Evolutionary conservation across 441 rosid genomes (phyloP).

Genomic region (Gossypium lobatum): DNA sequence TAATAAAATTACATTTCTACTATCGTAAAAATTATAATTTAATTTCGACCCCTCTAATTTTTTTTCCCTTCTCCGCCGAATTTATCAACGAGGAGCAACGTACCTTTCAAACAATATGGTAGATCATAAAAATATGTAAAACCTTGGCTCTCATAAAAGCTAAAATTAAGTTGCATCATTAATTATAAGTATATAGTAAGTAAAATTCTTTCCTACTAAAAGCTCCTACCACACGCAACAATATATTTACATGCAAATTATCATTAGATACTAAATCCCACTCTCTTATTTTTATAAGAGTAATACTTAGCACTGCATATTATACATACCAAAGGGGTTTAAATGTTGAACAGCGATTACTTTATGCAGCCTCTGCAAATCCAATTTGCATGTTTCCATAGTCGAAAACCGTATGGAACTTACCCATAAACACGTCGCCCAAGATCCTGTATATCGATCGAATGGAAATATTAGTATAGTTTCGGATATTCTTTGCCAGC

Average conservation of each 20-base stretch:
- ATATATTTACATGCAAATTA: conserved; percentile 22
- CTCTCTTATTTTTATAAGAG: background rate
- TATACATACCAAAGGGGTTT: background rate
- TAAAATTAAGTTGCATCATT: background rate
- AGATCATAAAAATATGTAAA: no score
- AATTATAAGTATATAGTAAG: background rate
- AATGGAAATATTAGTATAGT: background rate
- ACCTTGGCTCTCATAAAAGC: background rate
- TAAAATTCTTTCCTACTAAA: background rate
- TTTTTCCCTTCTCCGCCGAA: no score
- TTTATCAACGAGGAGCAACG: no score
- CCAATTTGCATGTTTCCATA: conserved; percentile 67
- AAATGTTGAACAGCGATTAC: background rate
- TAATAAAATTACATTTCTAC: no score
- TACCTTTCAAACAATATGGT: no score
- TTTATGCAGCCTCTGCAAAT: conserved; percentile 69
- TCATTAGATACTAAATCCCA: background rate
- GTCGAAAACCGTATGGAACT: conserved; percentile 80
- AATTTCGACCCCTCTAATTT: no score
- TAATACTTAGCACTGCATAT: background rate
- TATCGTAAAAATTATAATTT: no score
- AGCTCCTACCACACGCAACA: background rate
- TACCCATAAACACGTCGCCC: conserved; percentile 80
- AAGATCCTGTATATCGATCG: conserved; percentile 46
- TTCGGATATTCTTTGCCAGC: background rate